Percentiles rank a stretch among this genome's conserved stretches.
Evolutionary conservation across 176 grass and related monocot species (phyloP).

Genomic region (Melocanna baccifera): DNA sequence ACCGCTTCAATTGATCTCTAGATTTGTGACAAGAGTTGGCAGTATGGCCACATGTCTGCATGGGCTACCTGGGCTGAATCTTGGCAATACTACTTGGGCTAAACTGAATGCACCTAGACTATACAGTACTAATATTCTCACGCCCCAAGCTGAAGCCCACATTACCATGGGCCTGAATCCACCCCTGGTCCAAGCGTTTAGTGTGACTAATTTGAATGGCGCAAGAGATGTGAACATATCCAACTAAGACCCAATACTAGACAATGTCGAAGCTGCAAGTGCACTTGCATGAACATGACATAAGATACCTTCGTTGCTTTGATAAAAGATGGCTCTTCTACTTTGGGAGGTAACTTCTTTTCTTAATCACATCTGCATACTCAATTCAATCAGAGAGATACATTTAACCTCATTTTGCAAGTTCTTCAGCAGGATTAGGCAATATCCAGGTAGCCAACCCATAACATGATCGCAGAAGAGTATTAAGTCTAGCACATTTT

Average conservation of each 20-base stretch:
- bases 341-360: slow-evolving; percentile 23
- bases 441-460: slow-evolving; percentile 8
- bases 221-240: slow-evolving; percentile 12
- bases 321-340: slow-evolving; percentile 47
- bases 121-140: too few species aligned
- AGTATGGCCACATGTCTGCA: too few species aligned
- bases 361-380: slow-evolving; percentile 37
- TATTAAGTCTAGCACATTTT: not conserved
- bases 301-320: slow-evolving; percentile 42
- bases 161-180: too few species aligned
- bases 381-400: slow-evolving; percentile 36
- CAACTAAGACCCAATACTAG: slow-evolving; percentile 33
- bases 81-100: too few species aligned
- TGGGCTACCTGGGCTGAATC: too few species aligned
- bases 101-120: too few species aligned
- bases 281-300: slow-evolving; percentile 36
- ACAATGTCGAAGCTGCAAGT: slow-evolving; percentile 33
- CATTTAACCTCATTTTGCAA: slow-evolving; percentile 29
- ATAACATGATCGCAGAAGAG: not conserved
- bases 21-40: too few species aligned
- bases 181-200: not conserved
- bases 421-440: slow-evolving; percentile 29
- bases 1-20: too few species aligned
- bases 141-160: too few species aligned
- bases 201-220: not conserved